phyloP scores from a whole-genome alignment of 768 basidiomycete species.

The Mycena vulgaris region DNA sequence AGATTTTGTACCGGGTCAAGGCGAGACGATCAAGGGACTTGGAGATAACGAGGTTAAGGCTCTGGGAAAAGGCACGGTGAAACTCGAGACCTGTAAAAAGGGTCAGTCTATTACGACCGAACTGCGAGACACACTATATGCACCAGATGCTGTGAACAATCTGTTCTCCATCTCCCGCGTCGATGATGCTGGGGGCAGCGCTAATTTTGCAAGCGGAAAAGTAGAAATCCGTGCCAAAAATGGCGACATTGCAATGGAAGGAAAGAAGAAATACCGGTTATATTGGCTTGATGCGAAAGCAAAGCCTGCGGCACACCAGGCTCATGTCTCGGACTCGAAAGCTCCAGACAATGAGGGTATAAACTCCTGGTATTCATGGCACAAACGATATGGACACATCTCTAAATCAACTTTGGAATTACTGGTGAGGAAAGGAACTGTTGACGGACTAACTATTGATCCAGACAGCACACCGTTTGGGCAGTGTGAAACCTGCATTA shows the following conservation, averaged over 20 bases:
- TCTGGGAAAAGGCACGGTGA: background rate
- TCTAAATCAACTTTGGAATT: slow-evolving; percentile 7
- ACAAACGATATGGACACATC: background rate
- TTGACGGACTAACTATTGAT: slow-evolving; percentile 7
- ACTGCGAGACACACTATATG: background rate
- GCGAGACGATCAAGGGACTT: slow-evolving; percentile 3
- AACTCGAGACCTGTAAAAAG: background rate
- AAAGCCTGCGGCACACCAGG: background rate
- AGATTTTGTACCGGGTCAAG: background rate
- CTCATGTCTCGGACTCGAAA: background rate
- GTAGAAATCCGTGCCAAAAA: slow-evolving; percentile 2
- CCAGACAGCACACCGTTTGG: background rate
- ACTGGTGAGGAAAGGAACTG: background rate
- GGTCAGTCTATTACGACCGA: background rate
- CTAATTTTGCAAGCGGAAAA: background rate
- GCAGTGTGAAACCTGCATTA: background rate
- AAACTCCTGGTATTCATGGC: slow-evolving; percentile 3
- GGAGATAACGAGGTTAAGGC: background rate
- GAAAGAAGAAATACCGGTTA: slow-evolving; percentile 4
- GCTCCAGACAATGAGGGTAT: background rate
- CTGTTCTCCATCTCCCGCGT: slow-evolving; percentile 4
- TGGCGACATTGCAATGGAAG: background rate
- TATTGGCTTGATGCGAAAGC: too few species aligned
- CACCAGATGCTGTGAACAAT: slow-evolving; percentile 3
- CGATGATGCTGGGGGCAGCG: slow-evolving; percentile 1